phyloP scores from a whole-genome alignment of 228 moss, liverwort and hornwort species.

The Sphagnum fallax region DNA sequence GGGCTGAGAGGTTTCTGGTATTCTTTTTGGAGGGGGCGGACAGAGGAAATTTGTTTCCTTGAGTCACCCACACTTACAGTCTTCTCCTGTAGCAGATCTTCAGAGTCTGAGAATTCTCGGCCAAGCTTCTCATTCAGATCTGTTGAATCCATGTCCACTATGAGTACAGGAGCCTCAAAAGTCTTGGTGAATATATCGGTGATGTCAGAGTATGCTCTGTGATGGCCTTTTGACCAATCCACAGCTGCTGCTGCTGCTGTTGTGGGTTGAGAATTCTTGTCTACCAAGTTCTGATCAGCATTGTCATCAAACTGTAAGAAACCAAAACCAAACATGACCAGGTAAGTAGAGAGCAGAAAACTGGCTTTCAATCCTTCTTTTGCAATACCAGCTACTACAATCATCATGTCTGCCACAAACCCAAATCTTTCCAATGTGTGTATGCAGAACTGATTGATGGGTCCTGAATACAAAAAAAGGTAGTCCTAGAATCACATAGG shows the following conservation, averaged over 20 bases:
- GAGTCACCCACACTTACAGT: background rate
- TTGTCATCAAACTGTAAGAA: background rate
- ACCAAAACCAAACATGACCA: background rate
- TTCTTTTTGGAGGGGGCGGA: background rate
- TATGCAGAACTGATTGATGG: too few species aligned
- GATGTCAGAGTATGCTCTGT: conserved; percentile 1
- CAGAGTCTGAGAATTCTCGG: background rate
- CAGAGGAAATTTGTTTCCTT: too few species aligned
- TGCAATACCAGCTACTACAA: too few species aligned
- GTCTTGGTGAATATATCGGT: background rate
- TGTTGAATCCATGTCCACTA: background rate
- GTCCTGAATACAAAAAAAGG: too few species aligned
- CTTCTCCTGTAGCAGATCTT: background rate
- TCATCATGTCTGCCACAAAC: too few species aligned
- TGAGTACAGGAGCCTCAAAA: background rate
- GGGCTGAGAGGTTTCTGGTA: background rate
- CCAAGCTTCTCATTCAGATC: background rate
- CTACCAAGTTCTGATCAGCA: background rate
- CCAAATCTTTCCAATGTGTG: too few species aligned
- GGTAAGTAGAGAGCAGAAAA: too few species aligned
- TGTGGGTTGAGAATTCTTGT: background rate
- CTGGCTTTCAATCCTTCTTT: too few species aligned
- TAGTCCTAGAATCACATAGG: too few species aligned
- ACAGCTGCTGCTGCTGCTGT: background rate
- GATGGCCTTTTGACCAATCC: background rate